Base-by-base conservation (phyloP, 2,329 filamentous ascomycete genomes). In the Hypoxylon sp. region DNA sequence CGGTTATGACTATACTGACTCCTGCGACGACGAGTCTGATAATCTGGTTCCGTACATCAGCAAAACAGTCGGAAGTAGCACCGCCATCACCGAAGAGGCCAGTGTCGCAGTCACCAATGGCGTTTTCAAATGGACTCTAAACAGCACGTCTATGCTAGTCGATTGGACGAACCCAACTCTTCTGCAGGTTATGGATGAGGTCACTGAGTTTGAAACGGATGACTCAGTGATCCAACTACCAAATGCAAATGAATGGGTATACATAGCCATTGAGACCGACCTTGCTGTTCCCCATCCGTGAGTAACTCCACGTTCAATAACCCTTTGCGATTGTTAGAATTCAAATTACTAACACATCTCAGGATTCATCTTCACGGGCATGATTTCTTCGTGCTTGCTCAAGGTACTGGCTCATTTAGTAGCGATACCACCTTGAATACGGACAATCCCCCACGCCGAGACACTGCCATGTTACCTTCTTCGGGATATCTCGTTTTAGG, bases 111-210 rank as follows among this genome's bases (percentile, higher is more conserved):
- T 52, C 10, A 75, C 75, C 57, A 64, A 73, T 11, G 72, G 76
- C 13, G 71, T 80, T 62, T 83, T 85, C 75, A 78, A 78, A 38
- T 86, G 84, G 84, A 82, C 79, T n/a, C 74, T 86, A 61, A 85
- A 85, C 74, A 79, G 76, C 34, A 84, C 79, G 10, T 81, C 81
- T 7, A 80, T 86, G 75, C 57, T 78, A 5, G 77, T 86, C 5
- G 78, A 86, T 60, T 86, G 84, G 78, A 74, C 74, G 7, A 73
- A 84, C 53, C 85, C 85, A 5, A 86, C 84, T 0, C 75, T 82
- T 3, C 64, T 68, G 7, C 73, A 79, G 60, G 70, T 80, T 11
- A 60, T 75, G 5, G 62, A 77, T 30, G 64, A 67, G 21, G 67
- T 69, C 9, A 73, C 63, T 13, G 56, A 71, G 5, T 79, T 76